Base-by-base conservation (phyloP, 2,329 filamentous ascomycete genomes). In the Venturia oleaginea region DNA sequence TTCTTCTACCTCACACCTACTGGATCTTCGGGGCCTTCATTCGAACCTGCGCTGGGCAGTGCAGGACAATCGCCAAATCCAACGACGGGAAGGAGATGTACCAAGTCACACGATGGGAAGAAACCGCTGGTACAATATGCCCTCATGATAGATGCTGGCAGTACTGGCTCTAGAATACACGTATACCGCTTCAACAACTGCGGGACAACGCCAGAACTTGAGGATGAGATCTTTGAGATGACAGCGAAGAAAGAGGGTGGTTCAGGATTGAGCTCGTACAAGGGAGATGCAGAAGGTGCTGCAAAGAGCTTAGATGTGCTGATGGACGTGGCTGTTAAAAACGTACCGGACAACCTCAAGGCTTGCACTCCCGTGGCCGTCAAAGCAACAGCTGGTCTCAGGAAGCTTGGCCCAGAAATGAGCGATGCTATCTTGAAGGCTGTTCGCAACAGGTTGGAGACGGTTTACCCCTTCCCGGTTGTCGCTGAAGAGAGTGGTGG, bases 141-240 rank as follows among this genome's bases (percentile, higher is more conserved):
- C 67, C 84, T 97, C 72, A 99, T 99, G 94, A 91, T 99, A 72
- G 94, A 99, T 77, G 94, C 94, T 59, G 94, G 94, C 71, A 97
- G 92, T 81, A 97, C 94, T 64, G 94, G 94, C 67, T 97, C 94
- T 66, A 89, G 94, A 71, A 97, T 99, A 74, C 95, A 99, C 80
- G 92, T 97, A 66, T 99, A 97, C 83, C 90, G 92, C 74, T 99
- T 97, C 85, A 97, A 97, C 83, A 97, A 97, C 80, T 99, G 93
- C 79, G 94, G 92, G 15, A 79, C 91, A 8, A 92, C 92, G n/a
- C 94, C 94, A 32, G 92, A 97, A 78, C 84, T 99, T 61, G 94
- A 99, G 78, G 81, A 86, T 73, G 94, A 99, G 75, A 84, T 90
- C 65, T 99, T 99, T 78, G 87, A 93, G 80, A 92, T 92, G 89